Conservation (phyloP, 108 stramenopile genomes). For the Craspedostauros australis region DNA sequence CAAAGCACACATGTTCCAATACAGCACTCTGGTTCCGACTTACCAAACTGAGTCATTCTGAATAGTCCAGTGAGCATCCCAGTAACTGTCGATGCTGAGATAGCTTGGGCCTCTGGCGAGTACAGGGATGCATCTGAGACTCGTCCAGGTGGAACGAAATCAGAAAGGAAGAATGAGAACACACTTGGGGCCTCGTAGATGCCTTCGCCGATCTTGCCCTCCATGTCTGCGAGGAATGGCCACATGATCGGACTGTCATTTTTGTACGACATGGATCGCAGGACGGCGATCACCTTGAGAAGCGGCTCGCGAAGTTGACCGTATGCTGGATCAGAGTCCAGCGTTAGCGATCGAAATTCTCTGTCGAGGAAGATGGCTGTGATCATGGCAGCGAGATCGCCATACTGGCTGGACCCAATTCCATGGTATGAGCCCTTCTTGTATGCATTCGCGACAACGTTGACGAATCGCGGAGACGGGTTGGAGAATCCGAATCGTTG, state of each 20-base stretch:
- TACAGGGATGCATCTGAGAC: not conserved
- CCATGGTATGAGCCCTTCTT: slow-evolving; percentile 15
- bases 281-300: slow-evolving; percentile 38
- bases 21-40: no score
- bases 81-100: slow-evolving; percentile 15
- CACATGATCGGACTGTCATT: slow-evolving; percentile 13
- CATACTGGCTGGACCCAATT: slow-evolving; percentile 41
- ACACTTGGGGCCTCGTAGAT: slow-evolving; percentile 7
- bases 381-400: slow-evolving; percentile 54
- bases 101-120: not conserved
- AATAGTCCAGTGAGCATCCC: slow-evolving; percentile 4
- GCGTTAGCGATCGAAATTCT: slow-evolving; percentile 31
- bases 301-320: slow-evolving; percentile 52
- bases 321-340: slow-evolving; percentile 50
- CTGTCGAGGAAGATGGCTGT: slow-evolving; percentile 51
- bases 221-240: slow-evolving; percentile 16
- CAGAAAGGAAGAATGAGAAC: slow-evolving; percentile 37
- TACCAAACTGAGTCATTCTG: slow-evolving; percentile 22
- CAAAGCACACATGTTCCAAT: slow-evolving; percentile 24
- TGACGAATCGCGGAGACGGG: slow-evolving; percentile 38
- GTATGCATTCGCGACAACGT: slow-evolving; percentile 37
- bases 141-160: slow-evolving; percentile 33
- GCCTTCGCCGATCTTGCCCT: slow-evolving; percentile 34
- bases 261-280: slow-evolving; percentile 43
- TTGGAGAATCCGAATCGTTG: slow-evolving; percentile 44